Evolutionary conservation across 1,139 yeast genomes (phyloP).

Genomic region (Williopsis jadinii): DNA sequence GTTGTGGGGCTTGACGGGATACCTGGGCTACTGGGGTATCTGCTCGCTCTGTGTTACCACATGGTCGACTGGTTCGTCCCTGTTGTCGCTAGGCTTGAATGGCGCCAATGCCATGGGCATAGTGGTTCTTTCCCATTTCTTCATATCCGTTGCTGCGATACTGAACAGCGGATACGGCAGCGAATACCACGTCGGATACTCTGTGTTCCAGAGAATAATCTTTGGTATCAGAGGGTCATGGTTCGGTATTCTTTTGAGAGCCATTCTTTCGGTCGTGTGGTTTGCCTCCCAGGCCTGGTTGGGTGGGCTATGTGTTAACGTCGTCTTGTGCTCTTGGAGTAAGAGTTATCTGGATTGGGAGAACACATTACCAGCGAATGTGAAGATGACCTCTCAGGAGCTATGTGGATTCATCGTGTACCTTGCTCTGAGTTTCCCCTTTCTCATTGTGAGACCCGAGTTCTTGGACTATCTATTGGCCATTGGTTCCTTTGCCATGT

Average conservation of each 20-base stretch:
- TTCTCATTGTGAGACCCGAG: not conserved
- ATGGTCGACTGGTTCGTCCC: not conserved
- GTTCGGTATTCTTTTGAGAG: slow-evolving; percentile 28
- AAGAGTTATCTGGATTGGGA: slow-evolving; percentile 18
- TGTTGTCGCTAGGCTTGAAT: not conserved
- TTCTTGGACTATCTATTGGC: not conserved
- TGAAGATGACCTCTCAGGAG: slow-evolving; percentile 20
- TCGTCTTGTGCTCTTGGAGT: slow-evolving; percentile 18
- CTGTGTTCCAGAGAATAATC: slow-evolving; percentile 23
- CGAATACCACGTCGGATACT: slow-evolving; percentile 24
- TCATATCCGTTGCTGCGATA: not conserved
- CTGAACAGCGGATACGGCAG: slow-evolving; percentile 17
- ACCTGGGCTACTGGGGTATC: not conserved
- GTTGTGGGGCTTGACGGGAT: slow-evolving; percentile 32
- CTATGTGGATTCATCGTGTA: not conserved
- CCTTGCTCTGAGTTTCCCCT: not conserved
- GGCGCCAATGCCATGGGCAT: not conserved
- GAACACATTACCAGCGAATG: slow-evolving; percentile 16
- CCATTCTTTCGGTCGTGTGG: slow-evolving; percentile 28
- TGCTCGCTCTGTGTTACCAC: not conserved
- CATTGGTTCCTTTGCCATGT: not conserved
- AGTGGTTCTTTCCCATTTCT: not conserved
- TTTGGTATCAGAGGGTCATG: slow-evolving; percentile 28
- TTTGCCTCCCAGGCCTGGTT: slow-evolving; percentile 27
- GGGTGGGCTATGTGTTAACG: slow-evolving; percentile 26